phyloP scores from a whole-genome alignment of 2,329 filamentous ascomycete species.

The Hymenoscyphus salicellus region DNA sequence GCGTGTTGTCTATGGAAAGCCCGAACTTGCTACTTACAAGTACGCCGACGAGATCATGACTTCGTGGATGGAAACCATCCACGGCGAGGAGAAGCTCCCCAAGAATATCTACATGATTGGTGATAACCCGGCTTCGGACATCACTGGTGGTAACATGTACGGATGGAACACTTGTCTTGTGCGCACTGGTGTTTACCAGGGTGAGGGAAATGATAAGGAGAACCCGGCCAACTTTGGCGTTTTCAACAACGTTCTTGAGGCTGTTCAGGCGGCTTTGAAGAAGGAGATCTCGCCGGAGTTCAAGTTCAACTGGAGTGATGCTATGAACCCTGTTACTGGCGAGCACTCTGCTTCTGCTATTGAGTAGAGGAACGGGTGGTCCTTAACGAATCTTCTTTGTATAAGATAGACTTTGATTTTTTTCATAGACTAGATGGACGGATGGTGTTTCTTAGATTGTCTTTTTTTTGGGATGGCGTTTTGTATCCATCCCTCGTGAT shows the following conservation, averaged over 20 bases:
- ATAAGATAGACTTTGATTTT: neutral
- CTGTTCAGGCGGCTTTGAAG: constrained; percentile 63
- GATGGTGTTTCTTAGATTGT: neutral
- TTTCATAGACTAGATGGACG: neutral
- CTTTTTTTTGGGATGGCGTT: neutral
- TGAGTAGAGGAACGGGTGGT: constrained; percentile 41
- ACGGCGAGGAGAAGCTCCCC: constrained; percentile 67
- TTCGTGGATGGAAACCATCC: constrained; percentile 72
- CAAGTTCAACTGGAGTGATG: constrained; percentile 68
- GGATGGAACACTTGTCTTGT: constrained; percentile 79
- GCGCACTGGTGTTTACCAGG: constrained; percentile 75
- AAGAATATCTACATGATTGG: constrained; percentile 74
- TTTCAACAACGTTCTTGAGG: constrained; percentile 69
- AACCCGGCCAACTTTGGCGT: constrained; percentile 77
- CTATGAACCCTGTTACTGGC: constrained; percentile 64
- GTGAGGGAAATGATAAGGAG: constrained; percentile 70
- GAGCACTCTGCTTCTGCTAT: constrained; percentile 52
- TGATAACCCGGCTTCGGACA: constrained; percentile 72
- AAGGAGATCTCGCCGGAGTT: constrained; percentile 74
- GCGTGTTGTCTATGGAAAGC: constrained; percentile 75
- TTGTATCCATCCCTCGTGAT: constrained; percentile 6
- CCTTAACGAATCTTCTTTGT: constrained; percentile 12
- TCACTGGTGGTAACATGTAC: constrained; percentile 76
- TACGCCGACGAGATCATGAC: constrained; percentile 72
- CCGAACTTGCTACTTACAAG: constrained; percentile 72